A percentile compares a stretch with the other conserved stretches of the same genome.
Evolutionary conservation across 192 early-diverging fungal species (phyloP).

Genomic region (Powellomyces hirtus): DNA sequence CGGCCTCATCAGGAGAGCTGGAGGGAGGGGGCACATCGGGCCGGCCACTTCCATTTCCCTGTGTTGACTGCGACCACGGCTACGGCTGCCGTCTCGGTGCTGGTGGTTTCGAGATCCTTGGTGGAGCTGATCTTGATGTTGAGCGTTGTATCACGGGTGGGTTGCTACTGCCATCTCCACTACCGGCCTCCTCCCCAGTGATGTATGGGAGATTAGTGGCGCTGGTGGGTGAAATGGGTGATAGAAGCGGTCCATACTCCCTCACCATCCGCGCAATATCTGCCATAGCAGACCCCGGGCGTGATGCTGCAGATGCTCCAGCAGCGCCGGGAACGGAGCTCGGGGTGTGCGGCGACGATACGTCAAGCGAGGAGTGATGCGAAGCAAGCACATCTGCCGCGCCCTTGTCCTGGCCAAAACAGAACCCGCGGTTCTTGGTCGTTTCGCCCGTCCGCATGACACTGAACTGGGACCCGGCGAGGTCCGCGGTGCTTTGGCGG

Average conservation of each 20-base stretch:
- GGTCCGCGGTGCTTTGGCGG: neutral
- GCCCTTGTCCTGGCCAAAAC: slow-evolving; percentile 42
- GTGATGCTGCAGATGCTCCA: neutral
- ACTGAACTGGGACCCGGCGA: slow-evolving; percentile 16
- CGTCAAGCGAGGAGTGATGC: neutral
- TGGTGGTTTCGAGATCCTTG: no score
- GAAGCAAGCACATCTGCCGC: slow-evolving; percentile 34
- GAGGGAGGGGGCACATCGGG: no score
- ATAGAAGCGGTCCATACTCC: neutral
- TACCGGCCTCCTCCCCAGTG: neutral
- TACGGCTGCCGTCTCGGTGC: no score
- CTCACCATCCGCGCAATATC: neutral
- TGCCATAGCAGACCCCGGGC: neutral
- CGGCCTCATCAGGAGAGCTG: no score
- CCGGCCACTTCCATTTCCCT: no score
- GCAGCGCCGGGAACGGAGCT: neutral
- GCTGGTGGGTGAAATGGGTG: no score
- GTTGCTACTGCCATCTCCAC: neutral
- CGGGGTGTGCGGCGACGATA: neutral
- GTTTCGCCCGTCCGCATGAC: slow-evolving; percentile 44
- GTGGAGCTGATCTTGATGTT: no score
- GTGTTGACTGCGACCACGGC: no score
- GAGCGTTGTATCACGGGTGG: no score
- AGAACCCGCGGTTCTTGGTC: slow-evolving; percentile 41
- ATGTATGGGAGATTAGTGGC: no score